A percentile compares a stretch with the other conserved stretches of the same genome.
These are phyloP conservation scores for Speleostelium caveatum DNA, from an alignment of 78 protist species.

Conservation along the genomic window DNA sequence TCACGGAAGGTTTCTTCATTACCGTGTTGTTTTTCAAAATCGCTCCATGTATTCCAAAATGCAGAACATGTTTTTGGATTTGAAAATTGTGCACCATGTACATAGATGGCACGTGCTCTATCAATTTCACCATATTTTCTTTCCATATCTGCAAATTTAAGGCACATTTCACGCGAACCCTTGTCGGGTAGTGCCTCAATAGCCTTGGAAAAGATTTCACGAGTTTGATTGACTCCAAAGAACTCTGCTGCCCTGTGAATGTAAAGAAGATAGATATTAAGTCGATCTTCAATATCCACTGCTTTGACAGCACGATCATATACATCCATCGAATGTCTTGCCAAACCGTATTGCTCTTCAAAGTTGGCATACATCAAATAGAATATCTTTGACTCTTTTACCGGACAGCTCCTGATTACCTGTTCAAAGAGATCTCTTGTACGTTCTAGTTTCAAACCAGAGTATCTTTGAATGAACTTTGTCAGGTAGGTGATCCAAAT, in stretches of 20 bases:
- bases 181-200: conserved; percentile 88
- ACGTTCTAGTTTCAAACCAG: conserved; percentile 93
- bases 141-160: conserved; percentile 94
- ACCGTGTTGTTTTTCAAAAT: conserved; percentile 97
- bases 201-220: conserved; percentile 95
- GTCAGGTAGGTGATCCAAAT: conserved; percentile 95
- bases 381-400: conserved; percentile 59
- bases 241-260: conserved; percentile 89
- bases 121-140: conserved; percentile 97
- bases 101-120: conserved; percentile 96
- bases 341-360: conserved; percentile 94
- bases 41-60: conserved; percentile 96
- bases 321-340: conserved; percentile 94
- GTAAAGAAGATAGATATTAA: conserved; percentile 88
- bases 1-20: conserved; percentile 97
- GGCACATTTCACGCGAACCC: conserved; percentile 81
- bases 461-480: conserved; percentile 95
- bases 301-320: conserved; percentile 90
- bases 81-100: conserved; percentile 92
- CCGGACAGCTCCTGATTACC: conserved; percentile 87
- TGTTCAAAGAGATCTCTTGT: conserved; percentile 98
- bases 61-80: conserved; percentile 77
- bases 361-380: conserved; percentile 85
- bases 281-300: conserved; percentile 56
- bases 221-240: conserved; percentile 93